These are phyloP conservation scores for Podosphaera leucotricha DNA, from an alignment of 2,329 filamentous ascomycete species.

Conservation along the genomic window DNA sequence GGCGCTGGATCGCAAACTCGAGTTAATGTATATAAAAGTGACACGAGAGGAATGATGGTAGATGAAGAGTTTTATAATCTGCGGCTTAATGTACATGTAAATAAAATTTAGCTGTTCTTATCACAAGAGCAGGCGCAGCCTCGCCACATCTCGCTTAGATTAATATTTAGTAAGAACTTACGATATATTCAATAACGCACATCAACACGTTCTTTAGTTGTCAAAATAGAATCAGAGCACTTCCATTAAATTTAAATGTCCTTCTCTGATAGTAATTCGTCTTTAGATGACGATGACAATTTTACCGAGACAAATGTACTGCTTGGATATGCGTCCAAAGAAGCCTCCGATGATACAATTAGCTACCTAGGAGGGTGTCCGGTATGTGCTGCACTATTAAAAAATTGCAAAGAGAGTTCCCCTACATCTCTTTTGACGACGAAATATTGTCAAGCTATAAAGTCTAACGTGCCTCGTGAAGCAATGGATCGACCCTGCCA, in stretches of 20 bases:
- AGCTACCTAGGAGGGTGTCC: constrained; percentile 74
- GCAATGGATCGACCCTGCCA: constrained; percentile 63
- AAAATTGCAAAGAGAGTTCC: too few species aligned
- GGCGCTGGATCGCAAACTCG: neutral
- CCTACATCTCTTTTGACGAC: too few species aligned
- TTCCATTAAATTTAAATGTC: constrained; percentile 27
- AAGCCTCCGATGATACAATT: constrained; percentile 50
- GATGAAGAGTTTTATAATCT: neutral
- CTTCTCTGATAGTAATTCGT: constrained; percentile 71
- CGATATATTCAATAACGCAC: too few species aligned
- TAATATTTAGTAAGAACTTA: neutral
- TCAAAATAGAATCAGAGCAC: neutral
- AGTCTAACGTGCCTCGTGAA: neutral
- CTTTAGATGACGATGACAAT: constrained; percentile 38
- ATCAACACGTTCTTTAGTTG: too few species aligned
- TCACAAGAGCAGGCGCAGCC: neutral
- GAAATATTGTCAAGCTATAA: neutral
- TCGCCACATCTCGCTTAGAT: neutral
- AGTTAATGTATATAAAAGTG: neutral
- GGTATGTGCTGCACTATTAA: constrained; percentile 27
- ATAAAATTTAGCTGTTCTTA: neutral
- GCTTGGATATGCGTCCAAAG: constrained; percentile 67
- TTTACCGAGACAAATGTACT: constrained; percentile 70
- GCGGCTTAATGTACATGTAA: neutral
- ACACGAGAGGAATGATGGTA: neutral